Base-by-base conservation (phyloP, 106 monocot species). In the Narthecium ossifragum region DNA sequence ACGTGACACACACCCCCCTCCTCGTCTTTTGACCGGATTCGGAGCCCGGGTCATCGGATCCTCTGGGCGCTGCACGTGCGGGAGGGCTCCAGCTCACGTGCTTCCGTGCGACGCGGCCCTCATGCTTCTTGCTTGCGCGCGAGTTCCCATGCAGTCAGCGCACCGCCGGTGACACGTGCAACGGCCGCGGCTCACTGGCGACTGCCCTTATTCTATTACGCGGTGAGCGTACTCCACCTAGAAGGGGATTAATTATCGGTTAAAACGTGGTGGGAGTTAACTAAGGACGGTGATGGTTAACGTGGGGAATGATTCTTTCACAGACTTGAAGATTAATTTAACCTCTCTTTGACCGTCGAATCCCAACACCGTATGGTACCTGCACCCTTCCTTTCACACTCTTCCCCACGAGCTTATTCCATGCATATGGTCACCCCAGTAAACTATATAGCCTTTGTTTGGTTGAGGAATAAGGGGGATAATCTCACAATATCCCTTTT, bases 11-110 rank as follows among this genome's bases (percentile, higher is more conserved):
- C 56, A 33, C 37, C 36, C 31, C 24, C 36, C 55, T 8, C 21
- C n/a, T n/a, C n/a, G 26, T 58, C 58, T 58, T 58, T 58, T 58
- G 58, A 58, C 58, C 58, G 33, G n/a, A 58, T 58, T 58, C 36
- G 6, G 9, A n/a, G n/a, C n/a, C n/a, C 10, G 11, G 18, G 6
- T 38, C 34, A 18, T 57, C 28, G 54, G 55, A 56, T 56, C 14
- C 49, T 49, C 18, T 24, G 18, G 2, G 0, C 18, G 17, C 34
- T 38, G 58, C 58, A 58, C 58, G 58, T 58, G 58, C 58, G 37
- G 6, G 21, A 2, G 49, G 22, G 5, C 49, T 8, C 22, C 58
- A 14, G 17, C 34, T 58, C 34, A 58, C 36, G 36, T 58, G 36
- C 34, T 54, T 54, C 30, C 53, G 53, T 54, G 53, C 30, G 53